Conservation (phyloP, 495 filamentous ascomycete species). For the Aspergillus ostianus region DNA sequence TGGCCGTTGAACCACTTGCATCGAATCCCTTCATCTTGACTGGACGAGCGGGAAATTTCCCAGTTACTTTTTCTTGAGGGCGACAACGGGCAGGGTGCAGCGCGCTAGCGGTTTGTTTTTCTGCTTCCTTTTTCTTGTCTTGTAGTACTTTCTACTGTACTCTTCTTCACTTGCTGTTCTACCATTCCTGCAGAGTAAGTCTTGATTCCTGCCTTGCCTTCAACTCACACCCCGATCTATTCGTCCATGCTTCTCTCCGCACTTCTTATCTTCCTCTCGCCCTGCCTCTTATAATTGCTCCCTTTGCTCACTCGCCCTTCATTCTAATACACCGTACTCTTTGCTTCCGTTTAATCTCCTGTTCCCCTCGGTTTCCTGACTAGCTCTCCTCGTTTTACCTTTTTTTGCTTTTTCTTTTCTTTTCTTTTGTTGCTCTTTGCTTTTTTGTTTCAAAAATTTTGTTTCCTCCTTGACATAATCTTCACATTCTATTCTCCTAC, state of each 20-base stretch:
- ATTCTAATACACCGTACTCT: neutral
- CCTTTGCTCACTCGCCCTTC: neutral
- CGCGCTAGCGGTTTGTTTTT: conserved; percentile 29
- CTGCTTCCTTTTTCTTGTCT: conserved; percentile 10
- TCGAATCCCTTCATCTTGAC: conserved; percentile 1
- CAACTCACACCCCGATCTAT: conserved; percentile 3
- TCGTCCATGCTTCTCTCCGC: conserved; percentile 9
- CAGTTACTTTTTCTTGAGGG: conserved; percentile 11
- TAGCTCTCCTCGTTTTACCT: neutral
- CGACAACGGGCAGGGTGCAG: conserved; percentile 29
- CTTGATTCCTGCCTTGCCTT: neutral
- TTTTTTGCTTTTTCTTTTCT: neutral
- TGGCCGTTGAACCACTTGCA: conserved; percentile 17
- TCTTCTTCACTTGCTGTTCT: conserved; percentile 11
- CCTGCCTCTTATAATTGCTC: conserved; percentile 15
- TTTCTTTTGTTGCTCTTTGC: neutral
- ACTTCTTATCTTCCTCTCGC: conserved; percentile 8
- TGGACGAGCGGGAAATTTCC: conserved; percentile 22
- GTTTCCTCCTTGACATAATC: neutral
- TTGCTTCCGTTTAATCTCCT: neutral
- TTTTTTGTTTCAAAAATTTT: neutral
- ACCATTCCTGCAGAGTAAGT: conserved; percentile 14
- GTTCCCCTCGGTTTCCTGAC: conserved; percentile 4
- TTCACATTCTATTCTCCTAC: conserved; percentile 1
- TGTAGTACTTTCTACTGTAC: conserved; percentile 12